Base-by-base conservation (phyloP, 345 rosid species). In the Litchi chinensis region DNA sequence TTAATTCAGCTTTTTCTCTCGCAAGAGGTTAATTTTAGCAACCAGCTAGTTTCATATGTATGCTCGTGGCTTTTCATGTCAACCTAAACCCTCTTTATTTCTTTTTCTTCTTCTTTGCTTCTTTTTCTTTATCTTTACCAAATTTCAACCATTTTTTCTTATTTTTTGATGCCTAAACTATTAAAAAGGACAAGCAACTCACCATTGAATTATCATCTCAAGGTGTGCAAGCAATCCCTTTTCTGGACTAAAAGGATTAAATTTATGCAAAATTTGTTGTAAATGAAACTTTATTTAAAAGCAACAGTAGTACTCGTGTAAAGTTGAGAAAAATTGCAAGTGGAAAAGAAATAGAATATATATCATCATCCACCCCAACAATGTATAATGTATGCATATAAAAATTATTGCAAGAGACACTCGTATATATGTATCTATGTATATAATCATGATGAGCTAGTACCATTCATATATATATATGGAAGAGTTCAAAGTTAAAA, bases 281-380 rank as follows among this genome's bases (percentile, higher is more conserved):
- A 74, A 74, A 74, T 63, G 59, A 64, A 64, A 63, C 77, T 74
- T 63, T 73, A 50, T 73, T 60, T 63, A 44, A 74, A 74, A 74
- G 70, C 69, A 63, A 74, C 43, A 44, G 21, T 63, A 60, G 65
- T 18, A 10, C 9, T 26, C 68, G 43, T 44, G 69, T 44, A 74
- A 63, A 74, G 77, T 44, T 28, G 60, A 44, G 28, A 74, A 43
- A 74, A 74, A 37, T 62, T 74, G 77, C 77, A 15, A 43, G 77
- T 57, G 66, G 76, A 41, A 71, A 26, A 71, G 54, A 73, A 59
- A 19, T 39, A 40, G 66, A 73, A 73, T 59, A 54, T 46, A 7
- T 11, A 46, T 46, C 52, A 46, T 46, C 52, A 7, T 46, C 52
- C 16, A 46, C 11, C 78, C 64, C 64, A 59, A 59, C 64, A 4